A percentile compares a stretch with the other conserved stretches of the same genome.
These are phyloP conservation scores for Aureobasidium leucospermi DNA, from an alignment of 2,329 filamentous ascomycete species.

Conservation along the genomic window DNA sequence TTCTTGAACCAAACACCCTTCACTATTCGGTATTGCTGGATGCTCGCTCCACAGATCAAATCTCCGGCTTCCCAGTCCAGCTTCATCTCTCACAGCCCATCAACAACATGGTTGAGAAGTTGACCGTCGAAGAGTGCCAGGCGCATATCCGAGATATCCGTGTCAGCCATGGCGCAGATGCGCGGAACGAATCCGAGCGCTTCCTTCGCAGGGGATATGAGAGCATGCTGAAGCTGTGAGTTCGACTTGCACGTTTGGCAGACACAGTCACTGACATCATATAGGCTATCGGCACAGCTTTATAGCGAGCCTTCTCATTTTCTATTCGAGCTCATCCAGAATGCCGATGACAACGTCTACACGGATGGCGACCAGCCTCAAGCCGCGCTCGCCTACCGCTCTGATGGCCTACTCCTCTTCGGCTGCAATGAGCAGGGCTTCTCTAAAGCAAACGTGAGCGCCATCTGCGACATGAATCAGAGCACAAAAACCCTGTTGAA, in stretches of 20 bases:
- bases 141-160: slow-evolving; percentile 7
- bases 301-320: slow-evolving; percentile 37
- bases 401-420: slow-evolving; percentile 27
- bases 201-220: slow-evolving; percentile 1
- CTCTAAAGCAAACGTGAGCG: slow-evolving; percentile 33
- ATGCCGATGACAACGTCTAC: slow-evolving; percentile 47
- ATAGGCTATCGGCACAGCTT: slow-evolving; percentile 20
- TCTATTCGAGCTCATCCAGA: slow-evolving; percentile 48
- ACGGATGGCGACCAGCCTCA: slow-evolving; percentile 13
- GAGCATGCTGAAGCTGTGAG: not conserved
- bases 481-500: slow-evolving; percentile 38
- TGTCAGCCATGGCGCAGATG: not conserved
- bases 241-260: not conserved
- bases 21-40: no score
- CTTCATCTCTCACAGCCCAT: not conserved
- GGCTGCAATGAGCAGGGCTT: slow-evolving; percentile 47
- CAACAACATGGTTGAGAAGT: not conserved
- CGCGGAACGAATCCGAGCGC: not conserved
- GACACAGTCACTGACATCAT: not conserved
- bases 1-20: no score
- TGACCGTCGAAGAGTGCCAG: slow-evolving; percentile 5
- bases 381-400: slow-evolving; percentile 24
- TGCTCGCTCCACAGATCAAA: no score
- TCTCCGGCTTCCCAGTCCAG: no score
- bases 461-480: slow-evolving; percentile 40